Conservation (phyloP, 1,284 basidiomycete genomes). For the Caloboletus inedulis region DNA sequence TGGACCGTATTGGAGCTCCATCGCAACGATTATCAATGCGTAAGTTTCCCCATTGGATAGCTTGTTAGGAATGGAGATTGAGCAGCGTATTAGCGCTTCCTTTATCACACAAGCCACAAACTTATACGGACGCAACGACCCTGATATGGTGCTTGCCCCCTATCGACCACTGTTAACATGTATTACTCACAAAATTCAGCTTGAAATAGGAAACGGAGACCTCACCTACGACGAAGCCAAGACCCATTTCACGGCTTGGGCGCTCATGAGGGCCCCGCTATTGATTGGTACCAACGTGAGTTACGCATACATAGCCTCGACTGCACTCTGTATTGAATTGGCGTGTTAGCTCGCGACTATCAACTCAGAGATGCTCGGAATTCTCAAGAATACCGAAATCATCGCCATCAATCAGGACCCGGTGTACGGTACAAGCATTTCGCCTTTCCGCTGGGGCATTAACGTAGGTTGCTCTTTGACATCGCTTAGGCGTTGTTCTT, state of each 20-base stretch:
- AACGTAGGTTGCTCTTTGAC: slow-evolving; percentile 38
- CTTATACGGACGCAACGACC: slow-evolving; percentile 45
- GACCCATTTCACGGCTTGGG: slow-evolving; percentile 48
- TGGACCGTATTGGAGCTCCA: slow-evolving; percentile 32
- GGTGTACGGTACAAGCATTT: slow-evolving; percentile 54
- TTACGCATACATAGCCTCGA: slow-evolving; percentile 8
- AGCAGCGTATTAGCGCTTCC: slow-evolving; percentile 35
- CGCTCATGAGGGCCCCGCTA: slow-evolving; percentile 46
- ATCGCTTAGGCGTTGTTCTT: background rate
- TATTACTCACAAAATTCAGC: slow-evolving; percentile 29
- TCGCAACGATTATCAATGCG: slow-evolving; percentile 42
- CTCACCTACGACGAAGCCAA: slow-evolving; percentile 43
- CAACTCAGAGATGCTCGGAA: slow-evolving; percentile 47
- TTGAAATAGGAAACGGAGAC: slow-evolving; percentile 45
- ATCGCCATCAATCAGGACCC: slow-evolving; percentile 68
- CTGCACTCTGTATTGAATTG: slow-evolving; percentile 11
- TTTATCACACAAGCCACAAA: slow-evolving; percentile 43
- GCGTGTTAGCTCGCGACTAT: slow-evolving; percentile 46
- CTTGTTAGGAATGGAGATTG: background rate
- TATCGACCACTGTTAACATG: background rate
- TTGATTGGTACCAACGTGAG: slow-evolving; percentile 40
- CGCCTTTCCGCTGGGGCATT: slow-evolving; percentile 65
- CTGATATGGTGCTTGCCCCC: slow-evolving; percentile 41
- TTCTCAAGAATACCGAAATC: slow-evolving; percentile 61
- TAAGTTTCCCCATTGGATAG: slow-evolving; percentile 10